Evolutionary conservation across 2,329 filamentous ascomycete species (phyloP), one percentile per base, ranked within the genome.

Genomic region (Fusarium sp.): DNA sequence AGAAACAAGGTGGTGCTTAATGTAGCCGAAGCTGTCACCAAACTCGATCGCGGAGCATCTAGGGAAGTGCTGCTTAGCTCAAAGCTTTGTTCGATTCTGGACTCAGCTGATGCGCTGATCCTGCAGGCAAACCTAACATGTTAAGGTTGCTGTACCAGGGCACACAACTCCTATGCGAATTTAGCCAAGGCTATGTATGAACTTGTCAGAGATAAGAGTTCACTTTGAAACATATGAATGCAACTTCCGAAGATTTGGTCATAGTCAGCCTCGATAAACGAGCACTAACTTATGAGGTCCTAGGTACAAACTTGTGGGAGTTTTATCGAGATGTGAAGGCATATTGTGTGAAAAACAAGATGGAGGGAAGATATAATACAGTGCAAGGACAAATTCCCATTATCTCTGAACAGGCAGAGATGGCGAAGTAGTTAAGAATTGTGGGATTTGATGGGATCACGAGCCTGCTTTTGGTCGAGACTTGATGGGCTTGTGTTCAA

Each of bases 101-200:
- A 54, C 25, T 35, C 49, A 7, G 48, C 54, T 11, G 54, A 58
- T 39, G 54, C 48, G 1, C 20, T 54, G 40, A 35, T 43, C 13
- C n/a, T 58, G n/a, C 35, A 20, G 7, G 48, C 54, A 31, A 58
- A 52, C 14, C 39, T 58, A 14, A 11, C 54, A 5, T 7, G 52
- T 25, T 8, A 31, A 50, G 15, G 4, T 18, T 50, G 23, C 15
- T 18, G 5, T 21, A 15, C 15, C 11, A 35, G 15, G 15, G 13
- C 7, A 9, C 14, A 17, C 15, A 35, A 35, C 15, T 15, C 31
- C 31, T 35, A 13, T 35, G 11, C 8, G 11, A 35, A 35, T 11
- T 35, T 15, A 17, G 14, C 31, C 8, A 17, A 35, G 18, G 18
- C 37, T 8, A 8, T 31, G 25, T 9, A 37, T 27, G 17, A 6